Conservation (phyloP, 75 land plant genomes). For the Sequoiadendron giganteum region DNA sequence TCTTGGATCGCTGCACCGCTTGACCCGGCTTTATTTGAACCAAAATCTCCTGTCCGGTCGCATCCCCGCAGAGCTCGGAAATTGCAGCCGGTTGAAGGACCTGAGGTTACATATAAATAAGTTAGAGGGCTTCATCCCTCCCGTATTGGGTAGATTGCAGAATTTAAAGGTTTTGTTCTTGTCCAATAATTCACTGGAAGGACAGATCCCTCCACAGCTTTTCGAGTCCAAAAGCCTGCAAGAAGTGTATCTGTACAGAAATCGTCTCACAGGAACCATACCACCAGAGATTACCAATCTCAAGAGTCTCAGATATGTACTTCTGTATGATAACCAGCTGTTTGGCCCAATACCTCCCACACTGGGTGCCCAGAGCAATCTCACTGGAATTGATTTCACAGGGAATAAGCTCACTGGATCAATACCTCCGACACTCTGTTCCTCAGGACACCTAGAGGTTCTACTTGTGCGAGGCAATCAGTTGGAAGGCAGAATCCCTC, state of each 20-base stretch:
- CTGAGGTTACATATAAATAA: slow-evolving; percentile 38
- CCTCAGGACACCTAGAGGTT: slow-evolving; percentile 19
- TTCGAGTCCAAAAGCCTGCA: slow-evolving; percentile 32
- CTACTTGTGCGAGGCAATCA: slow-evolving; percentile 37
- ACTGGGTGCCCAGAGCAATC: slow-evolving; percentile 48
- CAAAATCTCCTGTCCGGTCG: slow-evolving; percentile 50
- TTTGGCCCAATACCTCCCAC: slow-evolving; percentile 53
- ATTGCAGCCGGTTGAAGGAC: slow-evolving; percentile 31
- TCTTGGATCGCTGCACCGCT: slow-evolving; percentile 41
- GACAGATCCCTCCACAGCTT: slow-evolving; percentile 51
- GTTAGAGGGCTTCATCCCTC: slow-evolving; percentile 55
- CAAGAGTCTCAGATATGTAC: slow-evolving; percentile 29
- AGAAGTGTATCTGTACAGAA: slow-evolving; percentile 38
- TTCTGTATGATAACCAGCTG: slow-evolving; percentile 47
- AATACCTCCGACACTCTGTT: slow-evolving; percentile 55
- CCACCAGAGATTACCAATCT: slow-evolving; percentile 50
- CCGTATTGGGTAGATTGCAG: slow-evolving; percentile 36
- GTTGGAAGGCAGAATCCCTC: slow-evolving; percentile 47
- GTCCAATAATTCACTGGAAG: slow-evolving; percentile 41
- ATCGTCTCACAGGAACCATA: slow-evolving; percentile 57
- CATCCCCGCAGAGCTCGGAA: slow-evolving; percentile 58
- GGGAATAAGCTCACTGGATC: slow-evolving; percentile 53
- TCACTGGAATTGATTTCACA: slow-evolving; percentile 50
- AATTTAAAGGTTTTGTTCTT: slow-evolving; percentile 28
- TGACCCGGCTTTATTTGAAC: slow-evolving; percentile 41